These are phyloP conservation scores for Acanthamoeba polyphaga DNA, from an alignment of 208 protist species.

Conservation along the genomic window DNA sequence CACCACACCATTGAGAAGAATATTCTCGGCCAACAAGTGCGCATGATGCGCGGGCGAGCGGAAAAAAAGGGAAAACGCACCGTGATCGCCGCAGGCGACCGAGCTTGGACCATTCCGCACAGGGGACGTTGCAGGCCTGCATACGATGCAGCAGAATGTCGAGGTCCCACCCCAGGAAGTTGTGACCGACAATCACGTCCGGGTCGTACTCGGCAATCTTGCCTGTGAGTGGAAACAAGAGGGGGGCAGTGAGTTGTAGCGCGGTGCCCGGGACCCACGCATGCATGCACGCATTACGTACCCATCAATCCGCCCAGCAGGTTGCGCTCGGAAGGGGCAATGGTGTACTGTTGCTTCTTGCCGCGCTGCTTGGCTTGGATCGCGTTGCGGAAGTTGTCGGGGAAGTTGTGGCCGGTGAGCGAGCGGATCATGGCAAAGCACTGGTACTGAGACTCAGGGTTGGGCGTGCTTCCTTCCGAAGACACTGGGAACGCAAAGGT, in stretches of 20 bases:
- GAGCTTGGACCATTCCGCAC: slow-evolving; percentile 92
- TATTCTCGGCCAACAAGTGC: not conserved
- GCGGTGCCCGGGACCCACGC: slow-evolving; percentile 56
- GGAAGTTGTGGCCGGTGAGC: slow-evolving; percentile 19
- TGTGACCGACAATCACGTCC: slow-evolving; percentile 97
- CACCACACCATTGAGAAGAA: not conserved
- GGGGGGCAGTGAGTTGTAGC: not conserved
- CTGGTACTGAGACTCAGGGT: slow-evolving; percentile 13
- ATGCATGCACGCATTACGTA: not conserved
- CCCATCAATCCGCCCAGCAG: slow-evolving; percentile 57
- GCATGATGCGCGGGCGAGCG: not conserved
- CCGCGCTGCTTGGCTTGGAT: not conserved
- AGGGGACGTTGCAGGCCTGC: slow-evolving; percentile 91
- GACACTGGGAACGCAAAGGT: slow-evolving; percentile 44
- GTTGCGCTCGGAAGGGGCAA: slow-evolving; percentile 2
- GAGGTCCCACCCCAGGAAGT: slow-evolving; percentile 97
- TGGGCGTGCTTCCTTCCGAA: not conserved
- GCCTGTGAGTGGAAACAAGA: slow-evolving; percentile 48
- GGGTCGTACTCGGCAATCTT: slow-evolving; percentile 94
- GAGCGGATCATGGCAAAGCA: slow-evolving; percentile 62
- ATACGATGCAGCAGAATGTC: slow-evolving; percentile 97
- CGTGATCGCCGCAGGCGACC: slow-evolving; percentile 80
- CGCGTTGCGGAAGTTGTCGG: not conserved
- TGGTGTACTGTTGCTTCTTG: not conserved
- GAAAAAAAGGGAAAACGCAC: not conserved